These are phyloP conservation scores for Nowakowskiella sp. DNA, from an alignment of 192 early-diverging fungal species.

Conservation along the genomic window DNA sequence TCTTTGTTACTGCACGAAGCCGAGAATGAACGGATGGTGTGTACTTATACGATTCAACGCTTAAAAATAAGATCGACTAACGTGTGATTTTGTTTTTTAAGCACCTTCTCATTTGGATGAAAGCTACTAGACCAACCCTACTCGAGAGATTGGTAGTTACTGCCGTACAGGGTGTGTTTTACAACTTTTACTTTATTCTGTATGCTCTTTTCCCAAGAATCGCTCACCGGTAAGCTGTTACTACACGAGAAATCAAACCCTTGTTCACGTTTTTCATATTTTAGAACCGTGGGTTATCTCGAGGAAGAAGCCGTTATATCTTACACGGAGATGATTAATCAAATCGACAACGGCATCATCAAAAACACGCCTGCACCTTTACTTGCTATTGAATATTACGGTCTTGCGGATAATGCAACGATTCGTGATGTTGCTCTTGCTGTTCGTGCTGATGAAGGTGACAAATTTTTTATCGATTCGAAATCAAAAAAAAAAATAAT, in stretches of 20 bases:
- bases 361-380: slow-evolving; percentile 11
- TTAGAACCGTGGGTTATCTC: slow-evolving; percentile 63
- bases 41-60: not conserved
- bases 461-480: too few relatives aligned
- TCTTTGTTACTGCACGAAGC: slow-evolving; percentile 72
- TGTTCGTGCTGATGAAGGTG: slow-evolving; percentile 79
- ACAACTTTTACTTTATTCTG: slow-evolving; percentile 80
- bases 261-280: not conserved
- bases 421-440: slow-evolving; percentile 80
- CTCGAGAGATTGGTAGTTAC: slow-evolving; percentile 62
- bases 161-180: slow-evolving; percentile 79
- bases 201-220: slow-evolving; percentile 73
- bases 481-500: too few relatives aligned
- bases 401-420: slow-evolving; percentile 63
- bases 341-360: slow-evolving; percentile 59
- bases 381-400: slow-evolving; percentile 64
- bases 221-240: slow-evolving; percentile 57
- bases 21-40: slow-evolving; percentile 73
- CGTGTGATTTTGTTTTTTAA: too few relatives aligned
- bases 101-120: slow-evolving; percentile 74
- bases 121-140: slow-evolving; percentile 50
- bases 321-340: slow-evolving; percentile 78
- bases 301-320: slow-evolving; percentile 91
- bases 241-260: not conserved
- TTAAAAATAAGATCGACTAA: slow-evolving; percentile 12